Percentiles rank a stretch among this genome's conserved stretches.
These are phyloP conservation scores for Sisymbrium irio DNA, from an alignment of 345 rosid genomes.

Conservation along the genomic window DNA sequence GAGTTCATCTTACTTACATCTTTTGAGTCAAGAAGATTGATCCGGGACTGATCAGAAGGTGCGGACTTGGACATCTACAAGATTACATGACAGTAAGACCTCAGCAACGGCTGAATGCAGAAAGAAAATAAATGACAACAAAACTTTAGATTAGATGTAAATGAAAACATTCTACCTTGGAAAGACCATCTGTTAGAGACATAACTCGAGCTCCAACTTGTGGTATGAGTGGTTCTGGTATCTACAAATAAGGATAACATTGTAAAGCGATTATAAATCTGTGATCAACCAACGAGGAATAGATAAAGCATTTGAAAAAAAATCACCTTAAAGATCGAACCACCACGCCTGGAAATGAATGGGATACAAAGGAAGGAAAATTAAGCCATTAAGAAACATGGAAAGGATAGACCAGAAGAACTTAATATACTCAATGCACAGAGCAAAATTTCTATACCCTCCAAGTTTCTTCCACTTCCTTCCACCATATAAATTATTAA, in stretches of 20 bases:
- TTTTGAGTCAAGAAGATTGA: conserved; percentile 92
- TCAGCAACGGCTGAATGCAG: not conserved
- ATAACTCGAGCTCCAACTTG: conserved; percentile 84
- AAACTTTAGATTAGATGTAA: not conserved
- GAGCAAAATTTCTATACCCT: conserved; percentile 47
- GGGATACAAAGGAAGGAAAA: not conserved
- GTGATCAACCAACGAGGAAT: conserved; percentile 7
- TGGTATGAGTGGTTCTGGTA: conserved; percentile 87
- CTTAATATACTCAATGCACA: conserved; percentile 1
- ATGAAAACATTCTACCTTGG: conserved; percentile 51
- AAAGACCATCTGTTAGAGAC: conserved; percentile 93
- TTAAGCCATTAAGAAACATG: not conserved
- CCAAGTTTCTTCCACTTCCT: conserved; percentile 97
- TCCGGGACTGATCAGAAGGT: conserved; percentile 86
- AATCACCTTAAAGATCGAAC: conserved; percentile 75
- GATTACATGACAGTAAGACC: conserved; percentile 25
- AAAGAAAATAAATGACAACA: not conserved
- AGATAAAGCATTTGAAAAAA: conserved; percentile 26
- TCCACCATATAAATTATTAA: conserved; percentile 83
- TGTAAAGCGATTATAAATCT: conserved; percentile 1
- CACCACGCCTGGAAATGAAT: conserved; percentile 59
- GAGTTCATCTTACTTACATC: conserved; percentile 56
- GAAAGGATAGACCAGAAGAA: not conserved
- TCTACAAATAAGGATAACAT: conserved; percentile 43
- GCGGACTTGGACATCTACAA: conserved; percentile 95